phyloP scores from a whole-genome alignment of 2,329 filamentous ascomycete species.

The Xylaria sp. region DNA sequence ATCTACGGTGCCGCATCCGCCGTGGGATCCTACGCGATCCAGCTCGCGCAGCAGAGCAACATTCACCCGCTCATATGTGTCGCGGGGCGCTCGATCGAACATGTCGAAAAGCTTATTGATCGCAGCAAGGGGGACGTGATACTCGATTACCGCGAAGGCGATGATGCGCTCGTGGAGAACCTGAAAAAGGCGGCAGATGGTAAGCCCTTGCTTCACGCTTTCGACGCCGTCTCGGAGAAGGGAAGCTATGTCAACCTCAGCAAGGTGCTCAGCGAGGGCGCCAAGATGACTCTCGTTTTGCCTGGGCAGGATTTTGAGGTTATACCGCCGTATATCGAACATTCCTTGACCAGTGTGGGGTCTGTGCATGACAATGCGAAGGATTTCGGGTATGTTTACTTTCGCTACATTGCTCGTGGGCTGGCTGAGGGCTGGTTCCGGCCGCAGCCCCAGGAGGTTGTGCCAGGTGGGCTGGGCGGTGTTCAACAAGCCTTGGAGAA shows the following conservation, averaged over 20 bases:
- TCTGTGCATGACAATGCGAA: slow-evolving; percentile 40
- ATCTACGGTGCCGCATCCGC: slow-evolving; percentile 68
- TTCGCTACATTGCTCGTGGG: slow-evolving; percentile 52
- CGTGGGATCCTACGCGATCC: slow-evolving; percentile 68
- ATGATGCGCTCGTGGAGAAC: slow-evolving; percentile 60
- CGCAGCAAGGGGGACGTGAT: slow-evolving; percentile 65
- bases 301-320: slow-evolving; percentile 47
- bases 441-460: slow-evolving; percentile 52
- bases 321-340: slow-evolving; percentile 44
- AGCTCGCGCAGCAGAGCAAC: slow-evolving; percentile 64
- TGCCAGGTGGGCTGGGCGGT: slow-evolving; percentile 50
- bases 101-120: slow-evolving; percentile 65
- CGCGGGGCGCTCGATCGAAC: slow-evolving; percentile 62
- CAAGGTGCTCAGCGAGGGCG: slow-evolving; percentile 55
- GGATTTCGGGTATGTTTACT: slow-evolving; percentile 49
- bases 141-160: slow-evolving; percentile 69
- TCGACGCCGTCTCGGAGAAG: slow-evolving; percentile 68
- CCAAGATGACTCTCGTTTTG: slow-evolving; percentile 53
- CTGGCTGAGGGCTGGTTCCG: slow-evolving; percentile 56
- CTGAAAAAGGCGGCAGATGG: slow-evolving; percentile 55
- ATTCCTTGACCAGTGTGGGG: slow-evolving; percentile 41
- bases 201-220: slow-evolving; percentile 60
- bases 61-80: slow-evolving; percentile 72
- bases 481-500: slow-evolving; percentile 52
- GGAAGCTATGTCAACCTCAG: slow-evolving; percentile 58